Percentiles rank a stretch among this genome's conserved stretches.
phyloP scores from a whole-genome alignment of 2,329 filamentous ascomycete species.

The Venturia asperata region DNA sequence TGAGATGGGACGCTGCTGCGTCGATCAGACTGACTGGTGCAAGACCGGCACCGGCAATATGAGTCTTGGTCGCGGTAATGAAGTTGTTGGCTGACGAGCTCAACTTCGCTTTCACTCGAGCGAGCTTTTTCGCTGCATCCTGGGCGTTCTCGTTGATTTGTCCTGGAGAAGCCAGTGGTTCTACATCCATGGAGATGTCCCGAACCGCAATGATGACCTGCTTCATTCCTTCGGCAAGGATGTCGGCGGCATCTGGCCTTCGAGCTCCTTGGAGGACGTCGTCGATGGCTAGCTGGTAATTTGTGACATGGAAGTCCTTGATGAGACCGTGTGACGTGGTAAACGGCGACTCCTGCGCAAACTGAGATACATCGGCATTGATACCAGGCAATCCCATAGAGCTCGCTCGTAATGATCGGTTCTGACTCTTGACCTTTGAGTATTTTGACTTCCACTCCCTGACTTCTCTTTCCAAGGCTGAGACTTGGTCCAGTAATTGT shows the following conservation, averaged over 20 bases:
- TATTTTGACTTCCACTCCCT: conserved; percentile 89
- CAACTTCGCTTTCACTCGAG: conserved; percentile 70
- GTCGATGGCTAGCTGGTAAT: conserved; percentile 90
- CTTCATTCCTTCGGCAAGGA: conserved; percentile 81
- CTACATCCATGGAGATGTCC: conserved; percentile 74
- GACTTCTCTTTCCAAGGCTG: conserved; percentile 72
- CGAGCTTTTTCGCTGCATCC: conserved; percentile 45
- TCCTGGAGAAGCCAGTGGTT: conserved; percentile 41
- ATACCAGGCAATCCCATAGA: conserved; percentile 63
- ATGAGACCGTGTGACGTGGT: conserved; percentile 67
- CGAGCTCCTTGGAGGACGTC: conserved; percentile 76
- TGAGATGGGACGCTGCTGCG: conserved; percentile 85
- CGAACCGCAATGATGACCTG: conserved; percentile 74
- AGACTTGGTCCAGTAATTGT: conserved; percentile 65
- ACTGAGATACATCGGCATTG: conserved; percentile 55
- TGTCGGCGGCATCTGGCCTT: conserved; percentile 57
- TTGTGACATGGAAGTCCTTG: conserved; percentile 87
- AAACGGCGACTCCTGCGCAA: conserved; percentile 60
- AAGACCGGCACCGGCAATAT: conserved; percentile 71
- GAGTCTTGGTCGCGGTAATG: conserved; percentile 92
- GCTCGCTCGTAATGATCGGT: conserved; percentile 71
- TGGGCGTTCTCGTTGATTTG: conserved; percentile 23
- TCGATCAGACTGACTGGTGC: conserved; percentile 91
- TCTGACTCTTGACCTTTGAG: conserved; percentile 77
- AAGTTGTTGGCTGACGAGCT: conserved; percentile 93